Conservation (phyloP, 805 yeast genomes). For the Ogataea corticis region DNA sequence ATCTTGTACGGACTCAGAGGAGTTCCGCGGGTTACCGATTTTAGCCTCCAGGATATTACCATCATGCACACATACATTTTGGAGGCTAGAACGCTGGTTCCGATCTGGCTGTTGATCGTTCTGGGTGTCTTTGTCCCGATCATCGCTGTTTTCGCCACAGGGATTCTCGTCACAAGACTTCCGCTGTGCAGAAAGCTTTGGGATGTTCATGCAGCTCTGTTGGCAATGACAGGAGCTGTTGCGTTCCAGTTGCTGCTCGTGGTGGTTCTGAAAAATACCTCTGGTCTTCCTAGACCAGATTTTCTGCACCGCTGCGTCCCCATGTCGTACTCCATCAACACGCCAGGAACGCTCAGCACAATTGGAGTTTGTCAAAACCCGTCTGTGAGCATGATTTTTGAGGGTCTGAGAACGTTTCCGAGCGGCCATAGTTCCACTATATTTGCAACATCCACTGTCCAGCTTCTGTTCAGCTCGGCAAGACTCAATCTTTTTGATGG, state of each 20-base stretch:
- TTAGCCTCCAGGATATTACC: slow-evolving; percentile 35
- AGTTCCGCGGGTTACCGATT: slow-evolving; percentile 43
- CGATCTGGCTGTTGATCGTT: slow-evolving; percentile 33
- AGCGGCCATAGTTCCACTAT: slow-evolving; percentile 57
- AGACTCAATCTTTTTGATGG: slow-evolving; percentile 38
- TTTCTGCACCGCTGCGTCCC: slow-evolving; percentile 52
- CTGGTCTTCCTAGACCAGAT: slow-evolving; percentile 56
- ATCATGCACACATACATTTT: slow-evolving; percentile 37
- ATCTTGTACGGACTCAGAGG: slow-evolving; percentile 35
- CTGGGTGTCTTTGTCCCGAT: slow-evolving; percentile 37
- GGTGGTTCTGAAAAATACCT: slow-evolving; percentile 45
- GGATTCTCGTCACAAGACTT: slow-evolving; percentile 21
- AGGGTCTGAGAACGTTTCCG: slow-evolving; percentile 60
- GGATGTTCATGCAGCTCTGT: slow-evolving; percentile 41
- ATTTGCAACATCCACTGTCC: slow-evolving; percentile 46
- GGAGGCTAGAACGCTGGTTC: slow-evolving; percentile 36
- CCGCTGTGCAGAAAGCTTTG: slow-evolving; percentile 34
- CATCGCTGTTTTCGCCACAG: slow-evolving; percentile 26
- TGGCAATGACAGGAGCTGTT: slow-evolving; percentile 40
- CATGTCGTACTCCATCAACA: slow-evolving; percentile 29
- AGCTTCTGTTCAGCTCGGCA: slow-evolving; percentile 37
- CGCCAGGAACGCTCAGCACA: slow-evolving; percentile 38
- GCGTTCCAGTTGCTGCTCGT: slow-evolving; percentile 41
- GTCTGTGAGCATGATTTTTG: slow-evolving; percentile 37
- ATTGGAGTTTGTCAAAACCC: slow-evolving; percentile 49